A percentile compares a stretch with the other conserved stretches of the same genome.
phyloP scores from a whole-genome alignment of 345 rosid species.

The Geranium brycei region DNA sequence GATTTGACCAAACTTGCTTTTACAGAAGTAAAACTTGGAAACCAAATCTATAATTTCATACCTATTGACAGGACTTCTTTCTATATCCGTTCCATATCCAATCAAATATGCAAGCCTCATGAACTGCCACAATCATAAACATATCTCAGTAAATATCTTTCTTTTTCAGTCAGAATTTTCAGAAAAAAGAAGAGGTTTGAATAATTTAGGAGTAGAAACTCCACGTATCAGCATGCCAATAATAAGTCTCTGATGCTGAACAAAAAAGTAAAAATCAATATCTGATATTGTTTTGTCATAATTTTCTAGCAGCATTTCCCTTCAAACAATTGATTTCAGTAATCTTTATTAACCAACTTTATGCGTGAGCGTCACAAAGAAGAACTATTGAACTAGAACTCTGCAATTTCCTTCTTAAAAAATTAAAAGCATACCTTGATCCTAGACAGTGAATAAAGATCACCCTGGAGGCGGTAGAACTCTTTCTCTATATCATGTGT shows the following conservation, averaged over 20 bases:
- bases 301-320: no score
- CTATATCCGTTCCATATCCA: slow-evolving; percentile 80
- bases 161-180: not conserved
- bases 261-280: no score
- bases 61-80: slow-evolving; percentile 97
- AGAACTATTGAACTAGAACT: not conserved
- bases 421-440: slow-evolving; percentile 42
- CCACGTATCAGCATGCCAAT: not conserved
- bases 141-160: slow-evolving; percentile 12
- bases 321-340: no score
- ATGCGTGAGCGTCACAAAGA: not conserved
- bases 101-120: slow-evolving; percentile 87
- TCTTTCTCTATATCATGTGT: slow-evolving; percentile 79
- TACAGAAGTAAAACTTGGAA: not conserved
- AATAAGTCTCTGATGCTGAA: no score
- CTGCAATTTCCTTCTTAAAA: not conserved
- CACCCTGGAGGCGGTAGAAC: slow-evolving; percentile 83
- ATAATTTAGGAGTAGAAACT: not conserved
- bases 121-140: slow-evolving; percentile 50
- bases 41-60: slow-evolving; percentile 8
- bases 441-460: slow-evolving; percentile 86
- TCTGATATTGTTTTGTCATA: no score
- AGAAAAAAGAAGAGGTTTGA: not conserved
- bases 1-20: not conserved
- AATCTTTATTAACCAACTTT: no score